A percentile compares a stretch with the other conserved stretches of the same genome.
Conservation (phyloP, 1,284 basidiomycete genomes). For the Cryptococcus hybrid region DNA sequence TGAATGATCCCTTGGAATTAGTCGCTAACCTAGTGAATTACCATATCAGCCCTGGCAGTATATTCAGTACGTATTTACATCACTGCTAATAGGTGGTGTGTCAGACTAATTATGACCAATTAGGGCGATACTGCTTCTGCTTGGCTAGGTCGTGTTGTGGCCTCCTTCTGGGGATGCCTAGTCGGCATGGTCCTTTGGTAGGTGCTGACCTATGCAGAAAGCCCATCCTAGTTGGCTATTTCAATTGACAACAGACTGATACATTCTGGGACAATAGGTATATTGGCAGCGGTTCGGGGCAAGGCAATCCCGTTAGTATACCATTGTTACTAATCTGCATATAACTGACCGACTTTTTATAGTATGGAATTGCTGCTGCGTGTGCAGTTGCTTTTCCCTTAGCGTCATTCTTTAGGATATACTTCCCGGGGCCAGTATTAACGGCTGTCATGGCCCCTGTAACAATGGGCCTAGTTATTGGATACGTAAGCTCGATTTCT, state of each 20-base stretch:
- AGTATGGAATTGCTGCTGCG: slow-evolving; percentile 68
- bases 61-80: slow-evolving; percentile 18
- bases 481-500: slow-evolving; percentile 51
- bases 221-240: too few relatives aligned
- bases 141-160: slow-evolving; percentile 61
- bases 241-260: slow-evolving; percentile 48
- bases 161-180: slow-evolving; percentile 68
- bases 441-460: slow-evolving; percentile 68
- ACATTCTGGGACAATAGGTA: slow-evolving; percentile 56
- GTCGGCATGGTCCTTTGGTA: slow-evolving; percentile 57
- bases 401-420: slow-evolving; percentile 59
- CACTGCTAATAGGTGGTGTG: not conserved
- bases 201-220: slow-evolving; percentile 2
- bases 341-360: not conserved
- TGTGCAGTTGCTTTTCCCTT: slow-evolving; percentile 68
- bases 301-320: slow-evolving; percentile 59
- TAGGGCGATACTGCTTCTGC: slow-evolving; percentile 74
- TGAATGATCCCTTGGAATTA: not conserved
- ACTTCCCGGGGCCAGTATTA: slow-evolving; percentile 62
- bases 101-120: not conserved
- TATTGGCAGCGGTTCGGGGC: slow-evolving; percentile 63
- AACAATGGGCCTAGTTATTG: slow-evolving; percentile 66
- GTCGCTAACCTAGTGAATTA: not conserved
- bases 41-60: slow-evolving; percentile 22
- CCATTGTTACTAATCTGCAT: not conserved